These are phyloP conservation scores for Phanerochaete sordida DNA, from an alignment of 768 basidiomycete genomes.

Conservation along the genomic window DNA sequence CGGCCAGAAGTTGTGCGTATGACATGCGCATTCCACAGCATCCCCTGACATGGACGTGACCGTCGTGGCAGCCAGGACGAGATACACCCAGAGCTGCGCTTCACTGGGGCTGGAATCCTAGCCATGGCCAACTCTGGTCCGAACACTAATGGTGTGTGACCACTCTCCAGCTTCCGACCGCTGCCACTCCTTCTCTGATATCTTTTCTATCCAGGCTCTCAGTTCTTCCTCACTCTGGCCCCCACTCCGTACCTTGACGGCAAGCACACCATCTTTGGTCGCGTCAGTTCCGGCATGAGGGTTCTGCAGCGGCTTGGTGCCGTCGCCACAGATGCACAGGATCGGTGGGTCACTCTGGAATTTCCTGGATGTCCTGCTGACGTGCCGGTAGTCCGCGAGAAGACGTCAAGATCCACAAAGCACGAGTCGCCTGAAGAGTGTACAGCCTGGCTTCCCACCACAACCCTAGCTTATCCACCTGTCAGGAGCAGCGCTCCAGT, in stretches of 20 bases:
- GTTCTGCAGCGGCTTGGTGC: conserved; percentile 90
- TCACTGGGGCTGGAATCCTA: conserved; percentile 94
- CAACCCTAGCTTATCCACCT: background rate
- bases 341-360: conserved; percentile 54
- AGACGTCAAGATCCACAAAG: conserved; percentile 90
- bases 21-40: background rate
- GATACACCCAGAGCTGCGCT: conserved; percentile 84
- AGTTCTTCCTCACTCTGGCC: conserved; percentile 87
- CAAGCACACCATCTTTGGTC: conserved; percentile 88
- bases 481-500: background rate
- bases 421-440: conserved; percentile 31
- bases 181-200: background rate
- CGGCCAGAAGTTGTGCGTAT: conserved; percentile 78
- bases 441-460: background rate
- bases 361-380: background rate
- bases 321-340: conserved; percentile 85
- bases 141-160: conserved; percentile 69
- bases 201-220: conserved; percentile 59
- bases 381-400: conserved; percentile 49
- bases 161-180: background rate
- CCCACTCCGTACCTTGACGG: conserved; percentile 83
- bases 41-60: background rate
- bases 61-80: conserved; percentile 72
- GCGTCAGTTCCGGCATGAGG: conserved; percentile 87
- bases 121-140: conserved; percentile 98